Conservation (phyloP, 257 asterid species). For the Perilla frutescens region DNA sequence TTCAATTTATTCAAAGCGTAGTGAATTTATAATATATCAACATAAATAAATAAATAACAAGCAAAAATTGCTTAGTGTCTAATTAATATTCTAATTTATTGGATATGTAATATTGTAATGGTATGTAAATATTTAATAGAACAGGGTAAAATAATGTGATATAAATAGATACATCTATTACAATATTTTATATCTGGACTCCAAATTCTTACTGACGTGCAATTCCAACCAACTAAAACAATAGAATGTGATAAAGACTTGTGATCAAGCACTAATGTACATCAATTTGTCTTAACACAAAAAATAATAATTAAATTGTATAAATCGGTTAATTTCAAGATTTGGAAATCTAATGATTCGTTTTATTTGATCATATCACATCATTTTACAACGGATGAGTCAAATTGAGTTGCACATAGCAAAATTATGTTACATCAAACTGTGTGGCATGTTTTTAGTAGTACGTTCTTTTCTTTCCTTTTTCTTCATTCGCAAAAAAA, state of each 20-base stretch:
- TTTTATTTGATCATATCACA: conserved; percentile 31
- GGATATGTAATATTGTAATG: too few relatives aligned
- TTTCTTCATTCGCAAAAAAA: background rate
- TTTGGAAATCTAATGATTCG: conserved; percentile 35
- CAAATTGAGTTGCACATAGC: background rate
- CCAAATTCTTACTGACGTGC: background rate
- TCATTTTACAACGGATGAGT: conserved; percentile 1
- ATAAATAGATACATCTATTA: too few relatives aligned
- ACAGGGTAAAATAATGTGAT: too few relatives aligned
- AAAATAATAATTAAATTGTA: background rate
- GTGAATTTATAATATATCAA: too few relatives aligned
- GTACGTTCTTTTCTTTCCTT: too few relatives aligned
- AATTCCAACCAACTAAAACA: conserved; percentile 1
- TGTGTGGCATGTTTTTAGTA: background rate
- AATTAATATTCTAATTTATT: too few relatives aligned
- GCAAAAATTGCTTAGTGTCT: too few relatives aligned
- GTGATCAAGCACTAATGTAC: conserved; percentile 3
- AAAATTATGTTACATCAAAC: conserved; percentile 26
- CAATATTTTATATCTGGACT: background rate
- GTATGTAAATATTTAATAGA: too few relatives aligned
- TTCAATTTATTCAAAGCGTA: too few relatives aligned
- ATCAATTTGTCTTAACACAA: conserved; percentile 10
- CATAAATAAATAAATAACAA: too few relatives aligned
- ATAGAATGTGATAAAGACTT: conserved; percentile 6
- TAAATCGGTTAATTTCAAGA: conserved; percentile 29